Percentiles rank a stretch among this genome's conserved stretches.
phyloP scores from a whole-genome alignment of 164 flowering plant species.

The Berberis vulgaris region DNA sequence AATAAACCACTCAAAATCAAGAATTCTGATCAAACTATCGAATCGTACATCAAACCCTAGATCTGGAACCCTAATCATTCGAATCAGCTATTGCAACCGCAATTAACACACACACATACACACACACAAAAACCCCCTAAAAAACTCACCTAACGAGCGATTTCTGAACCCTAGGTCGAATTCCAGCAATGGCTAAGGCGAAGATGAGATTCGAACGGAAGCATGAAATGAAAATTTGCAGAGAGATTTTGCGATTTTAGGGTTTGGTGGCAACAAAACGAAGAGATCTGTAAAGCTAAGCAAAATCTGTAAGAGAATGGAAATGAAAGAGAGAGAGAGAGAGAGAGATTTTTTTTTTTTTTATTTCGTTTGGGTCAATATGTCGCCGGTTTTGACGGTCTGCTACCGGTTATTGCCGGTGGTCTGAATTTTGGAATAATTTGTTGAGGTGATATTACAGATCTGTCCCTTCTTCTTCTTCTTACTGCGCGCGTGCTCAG shows the following conservation, averaged over 20 bases:
- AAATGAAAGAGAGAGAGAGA: background rate
- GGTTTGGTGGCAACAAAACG: constrained; percentile 7
- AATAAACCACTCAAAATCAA: background rate
- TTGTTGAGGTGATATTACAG: background rate
- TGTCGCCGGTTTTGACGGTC: constrained; percentile 25
- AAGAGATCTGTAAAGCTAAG: constrained; percentile 5
- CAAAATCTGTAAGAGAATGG: background rate
- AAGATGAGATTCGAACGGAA: background rate
- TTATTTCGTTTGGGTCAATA: constrained; percentile 1
- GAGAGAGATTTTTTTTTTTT: constrained; percentile 1
- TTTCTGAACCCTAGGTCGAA: too few relatives aligned
- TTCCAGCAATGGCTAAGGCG: background rate
- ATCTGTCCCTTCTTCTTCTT: background rate
- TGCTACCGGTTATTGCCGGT: constrained; percentile 14
- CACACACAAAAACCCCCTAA: too few relatives aligned
- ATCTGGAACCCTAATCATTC: background rate
- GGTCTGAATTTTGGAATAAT: constrained; percentile 7
- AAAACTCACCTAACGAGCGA: too few relatives aligned
- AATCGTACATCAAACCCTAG: background rate
- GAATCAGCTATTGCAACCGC: background rate
- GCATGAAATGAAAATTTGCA: background rate
- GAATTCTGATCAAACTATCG: background rate
- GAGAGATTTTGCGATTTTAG: background rate
- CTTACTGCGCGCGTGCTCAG: too few relatives aligned
- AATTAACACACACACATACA: background rate